These are phyloP conservation scores for Chrysosporium keratinophilum DNA, from an alignment of 2,329 filamentous ascomycete species.

Conservation along the genomic window DNA sequence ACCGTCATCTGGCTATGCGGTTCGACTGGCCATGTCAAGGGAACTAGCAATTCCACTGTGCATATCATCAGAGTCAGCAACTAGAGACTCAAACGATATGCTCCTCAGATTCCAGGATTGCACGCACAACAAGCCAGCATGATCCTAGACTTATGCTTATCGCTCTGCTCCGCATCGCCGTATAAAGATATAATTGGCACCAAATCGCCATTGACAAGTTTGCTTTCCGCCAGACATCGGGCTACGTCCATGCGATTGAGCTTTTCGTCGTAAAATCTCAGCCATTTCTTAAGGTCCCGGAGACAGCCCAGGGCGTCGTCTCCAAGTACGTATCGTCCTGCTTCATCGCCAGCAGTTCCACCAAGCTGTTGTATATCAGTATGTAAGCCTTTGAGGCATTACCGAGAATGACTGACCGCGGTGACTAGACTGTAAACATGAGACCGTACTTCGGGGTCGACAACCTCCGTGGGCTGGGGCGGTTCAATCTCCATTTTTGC, in stretches of 20 bases:
- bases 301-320: conserved; percentile 87
- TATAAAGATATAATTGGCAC: conserved; percentile 78
- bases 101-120: background rate
- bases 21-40: conserved; percentile 88
- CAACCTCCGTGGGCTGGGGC: conserved; percentile 42
- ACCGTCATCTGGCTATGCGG: conserved; percentile 71
- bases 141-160: conserved; percentile 65
- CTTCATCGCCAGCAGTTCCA: conserved; percentile 66
- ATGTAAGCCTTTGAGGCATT: background rate
- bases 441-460: conserved; percentile 86
- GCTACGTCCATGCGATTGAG: conserved; percentile 90
- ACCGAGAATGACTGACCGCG: conserved; percentile 52
- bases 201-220: conserved; percentile 80
- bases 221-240: conserved; percentile 80
- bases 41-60: conserved; percentile 72
- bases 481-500: conserved; percentile 35
- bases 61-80: background rate
- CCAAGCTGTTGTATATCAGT: conserved; percentile 54
- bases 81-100: background rate
- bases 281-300: conserved; percentile 89
- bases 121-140: conserved; percentile 62
- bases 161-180: conserved; percentile 61
- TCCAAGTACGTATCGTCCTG: conserved; percentile 76
- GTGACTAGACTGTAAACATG: conserved; percentile 90
- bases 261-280: conserved; percentile 88